Evolutionary conservation across 2,329 filamentous ascomycete genomes (phyloP).

Genomic region (Fusarium palustre): DNA sequence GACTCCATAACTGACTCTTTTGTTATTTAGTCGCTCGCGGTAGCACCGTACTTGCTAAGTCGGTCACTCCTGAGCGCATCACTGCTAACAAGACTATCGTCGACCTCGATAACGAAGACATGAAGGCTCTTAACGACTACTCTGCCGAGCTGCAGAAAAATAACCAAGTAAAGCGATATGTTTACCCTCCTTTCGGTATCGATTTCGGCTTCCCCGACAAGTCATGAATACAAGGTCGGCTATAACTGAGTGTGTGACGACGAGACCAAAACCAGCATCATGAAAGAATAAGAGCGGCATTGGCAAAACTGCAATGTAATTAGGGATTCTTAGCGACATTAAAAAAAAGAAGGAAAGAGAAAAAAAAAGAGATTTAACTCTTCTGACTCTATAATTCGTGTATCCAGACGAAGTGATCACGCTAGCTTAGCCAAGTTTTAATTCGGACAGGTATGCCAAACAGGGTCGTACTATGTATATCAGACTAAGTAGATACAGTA

Average conservation of each 20-base stretch:
- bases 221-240: conserved; percentile 47
- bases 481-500: neutral
- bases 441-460: neutral
- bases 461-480: neutral
- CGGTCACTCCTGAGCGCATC: conserved; percentile 75
- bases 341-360: no score
- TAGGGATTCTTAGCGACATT: conserved; percentile 7
- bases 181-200: conserved; percentile 76
- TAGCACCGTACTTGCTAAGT: conserved; percentile 79
- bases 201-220: conserved; percentile 81
- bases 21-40: conserved; percentile 69
- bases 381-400: neutral
- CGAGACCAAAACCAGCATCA: neutral
- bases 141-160: conserved; percentile 62
- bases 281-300: conserved; percentile 13
- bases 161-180: conserved; percentile 69
- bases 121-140: conserved; percentile 69
- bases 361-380: neutral
- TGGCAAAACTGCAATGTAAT: conserved; percentile 11
- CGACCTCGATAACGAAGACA: conserved; percentile 72
- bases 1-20: conserved; percentile 17
- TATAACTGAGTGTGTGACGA: conserved; percentile 16
- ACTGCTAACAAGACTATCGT: conserved; percentile 76
- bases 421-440: neutral
- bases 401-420: neutral